Base-by-base conservation (phyloP, 768 basidiomycete species). In the Panus rudis region DNA sequence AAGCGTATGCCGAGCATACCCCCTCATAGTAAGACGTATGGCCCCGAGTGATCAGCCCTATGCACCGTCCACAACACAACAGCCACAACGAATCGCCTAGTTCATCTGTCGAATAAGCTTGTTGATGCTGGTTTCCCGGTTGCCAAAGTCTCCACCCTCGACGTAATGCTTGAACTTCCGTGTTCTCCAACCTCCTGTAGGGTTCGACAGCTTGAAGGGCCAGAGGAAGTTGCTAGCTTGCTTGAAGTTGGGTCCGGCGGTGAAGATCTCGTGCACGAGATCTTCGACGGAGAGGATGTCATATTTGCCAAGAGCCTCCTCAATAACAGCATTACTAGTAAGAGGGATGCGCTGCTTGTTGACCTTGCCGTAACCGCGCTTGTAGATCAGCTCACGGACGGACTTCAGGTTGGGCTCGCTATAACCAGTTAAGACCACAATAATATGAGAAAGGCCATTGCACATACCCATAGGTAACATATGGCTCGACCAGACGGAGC, bases 151-250 rank as follows among this genome's bases (percentile, higher is more conserved):
- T 69, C 93, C 93, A 58, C 92, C 92, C 76, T 92, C 79, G 48
- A 96, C 79, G 63, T 75, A 96, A 72, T 92, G 89, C 73, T 87
- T 94, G 81, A 97, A 97, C 72, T 98, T 98, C 64, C 92, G 80
- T 63, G 79, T 82, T 71, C 91, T 84, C 94, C 92, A 99, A 55
- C 96, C 96, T 53, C 96, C 94, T 52, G 79, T 97, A 43, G 96
- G 94, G 81, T 97, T 97, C 59, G 92, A 97, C 50, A 99, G 87
- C 67, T 99, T 99, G 80, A 99, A 97, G 20, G 96, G 96, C 93
- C 93, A 98, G 42, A 98, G 83, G 81, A 94, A 93, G 79, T 92
- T 93, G 65, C 81, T 48, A 38, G 82, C 92, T 80, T 96, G 91
- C 74, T 98, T 98, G 81, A 99, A 99, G 77, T 97, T 92, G 60